A percentile compares a stretch with the other conserved stretches of the same genome.
phyloP scores from a whole-genome alignment of 208 protist species.

The Trypanosoma brucei region DNA sequence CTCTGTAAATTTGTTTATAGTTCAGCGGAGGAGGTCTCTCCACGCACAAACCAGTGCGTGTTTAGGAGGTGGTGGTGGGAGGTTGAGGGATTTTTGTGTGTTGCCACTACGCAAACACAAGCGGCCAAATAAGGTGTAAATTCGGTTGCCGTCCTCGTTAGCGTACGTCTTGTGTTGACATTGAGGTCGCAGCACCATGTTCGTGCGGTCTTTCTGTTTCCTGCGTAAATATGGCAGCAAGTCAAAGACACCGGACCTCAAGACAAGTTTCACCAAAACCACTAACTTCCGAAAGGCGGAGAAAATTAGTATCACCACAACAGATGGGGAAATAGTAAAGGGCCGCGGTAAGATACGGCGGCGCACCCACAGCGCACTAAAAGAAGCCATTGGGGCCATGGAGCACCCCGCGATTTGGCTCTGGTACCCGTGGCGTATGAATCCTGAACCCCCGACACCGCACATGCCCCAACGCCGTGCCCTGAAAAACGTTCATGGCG shows the following conservation, averaged over 20 bases:
- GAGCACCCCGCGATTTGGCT: conserved; percentile 90
- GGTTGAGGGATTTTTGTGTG: no score
- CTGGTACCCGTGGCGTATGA: conserved; percentile 91
- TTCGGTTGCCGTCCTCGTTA: no score
- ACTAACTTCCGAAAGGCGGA: conserved; percentile 78
- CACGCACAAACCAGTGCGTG: no score
- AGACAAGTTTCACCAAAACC: conserved; percentile 72
- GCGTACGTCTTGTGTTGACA: no score
- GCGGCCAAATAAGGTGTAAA: no score
- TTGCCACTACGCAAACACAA: no score
- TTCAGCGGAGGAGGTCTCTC: no score
- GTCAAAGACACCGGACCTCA: conserved; percentile 63
- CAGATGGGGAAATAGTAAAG: conserved; percentile 78
- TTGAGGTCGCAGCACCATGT: conserved; percentile 23
- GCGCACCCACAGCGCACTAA: conserved; percentile 78
- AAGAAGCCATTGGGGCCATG: conserved; percentile 78
- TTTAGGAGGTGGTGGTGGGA: no score
- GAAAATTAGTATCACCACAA: conserved; percentile 64
- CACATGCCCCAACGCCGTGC: conserved; percentile 84
- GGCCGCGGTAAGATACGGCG: conserved; percentile 76
- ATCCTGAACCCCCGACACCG: conserved; percentile 86
- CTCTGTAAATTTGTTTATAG: no score
- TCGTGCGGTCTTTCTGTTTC: conserved; percentile 30
- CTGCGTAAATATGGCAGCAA: conserved; percentile 52
- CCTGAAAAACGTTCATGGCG: conserved; percentile 88